Evolutionary conservation across 2,329 filamentous ascomycete species (phyloP), one percentile per base, ranked within the genome.

Genomic region (Xenosphaeropsis pyriputrescens): DNA sequence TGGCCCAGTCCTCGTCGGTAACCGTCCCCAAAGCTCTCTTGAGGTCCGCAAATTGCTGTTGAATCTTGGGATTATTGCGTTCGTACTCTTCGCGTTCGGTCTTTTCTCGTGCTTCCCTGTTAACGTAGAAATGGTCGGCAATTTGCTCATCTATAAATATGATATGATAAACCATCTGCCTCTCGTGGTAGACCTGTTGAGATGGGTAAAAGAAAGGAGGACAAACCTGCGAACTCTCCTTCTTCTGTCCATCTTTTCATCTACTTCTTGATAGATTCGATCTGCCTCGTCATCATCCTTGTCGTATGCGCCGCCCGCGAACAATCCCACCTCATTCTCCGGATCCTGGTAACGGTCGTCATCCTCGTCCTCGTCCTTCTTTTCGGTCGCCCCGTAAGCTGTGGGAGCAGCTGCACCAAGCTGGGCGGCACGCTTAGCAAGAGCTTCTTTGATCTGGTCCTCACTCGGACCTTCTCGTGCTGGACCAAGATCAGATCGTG

Each of bases 241-340:
- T 48, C 91, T 73, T 61, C 73, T 83, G 47, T 93, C 88, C 89
- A 98, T 96, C 62, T 83, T 89, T 65, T 95, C 91, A 53, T 98
- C 91, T 45, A 98, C 84, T 55, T 85, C 82, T 52, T 88, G 81
- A 64, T 93, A 98, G 53, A 98, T 94, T 52, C 84, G 72, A 61
- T 98, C 91, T 32, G 91, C 91, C 59, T 98, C 93, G 53, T 98
- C 91, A 54, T 98, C 91, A 40, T 98, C 91, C 57, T 91, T 83
- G 57, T 96, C 91, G 63, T 94, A 98, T 50, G 91, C 83, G 29
- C 91, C 91, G 39, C 85, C 89, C 3, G 91, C 88, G 53, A 98
- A 98, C 16, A 98, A 67, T 4, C 93, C 91, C 35, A 91, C 83
- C 58, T 98, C 91, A 53, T 96, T 96, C 51, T 98, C 91, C 1